These are phyloP conservation scores for Leptoxyphium fumago DNA, from an alignment of 2,329 filamentous ascomycete species.

Conservation along the genomic window DNA sequence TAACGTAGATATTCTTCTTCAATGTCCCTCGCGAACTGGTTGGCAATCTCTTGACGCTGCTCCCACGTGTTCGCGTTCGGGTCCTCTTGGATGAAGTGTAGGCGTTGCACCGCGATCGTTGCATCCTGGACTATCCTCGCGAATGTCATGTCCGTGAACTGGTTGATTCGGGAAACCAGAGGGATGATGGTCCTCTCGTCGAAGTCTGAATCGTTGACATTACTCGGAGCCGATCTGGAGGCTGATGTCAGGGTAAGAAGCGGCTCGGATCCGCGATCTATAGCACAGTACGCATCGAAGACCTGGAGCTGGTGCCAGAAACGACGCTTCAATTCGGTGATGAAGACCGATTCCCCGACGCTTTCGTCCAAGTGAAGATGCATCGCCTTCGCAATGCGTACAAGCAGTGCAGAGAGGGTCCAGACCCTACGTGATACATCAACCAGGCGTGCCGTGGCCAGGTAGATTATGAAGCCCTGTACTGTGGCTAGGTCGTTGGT, in stretches of 20 bases:
- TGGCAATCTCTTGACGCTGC: slow-evolving; percentile 14
- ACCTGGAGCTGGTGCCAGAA: slow-evolving; percentile 19
- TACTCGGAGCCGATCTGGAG: slow-evolving; percentile 12
- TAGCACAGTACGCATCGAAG: slow-evolving; percentile 15
- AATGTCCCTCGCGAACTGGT: slow-evolving; percentile 9
- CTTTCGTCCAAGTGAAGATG: slow-evolving; percentile 15
- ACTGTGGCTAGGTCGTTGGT: slow-evolving; percentile 18
- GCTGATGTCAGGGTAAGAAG: slow-evolving; percentile 12
- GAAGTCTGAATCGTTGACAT: slow-evolving; percentile 20
- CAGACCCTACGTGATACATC: slow-evolving; percentile 16
- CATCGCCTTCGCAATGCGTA: slow-evolving; percentile 20
- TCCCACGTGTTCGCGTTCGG: slow-evolving; percentile 14
- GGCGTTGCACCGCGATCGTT: slow-evolving; percentile 4
- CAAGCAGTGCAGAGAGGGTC: slow-evolving; percentile 16
- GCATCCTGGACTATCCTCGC: slow-evolving; percentile 3
- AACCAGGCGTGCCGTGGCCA: slow-evolving; percentile 11
- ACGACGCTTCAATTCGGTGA: slow-evolving; percentile 18
- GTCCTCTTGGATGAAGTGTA: slow-evolving; percentile 7
- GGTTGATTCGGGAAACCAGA: slow-evolving; percentile 3
- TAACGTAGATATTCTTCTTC: slow-evolving; percentile 13
- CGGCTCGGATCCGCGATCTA: slow-evolving; percentile 18
- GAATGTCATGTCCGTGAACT: slow-evolving; percentile 18
- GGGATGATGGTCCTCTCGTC: slow-evolving; percentile 10
- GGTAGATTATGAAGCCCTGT: slow-evolving; percentile 16
- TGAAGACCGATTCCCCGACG: slow-evolving; percentile 10